These are phyloP conservation scores for Zasmidium cellare DNA, from an alignment of 2,329 filamentous ascomycete genomes.

Conservation along the genomic window DNA sequence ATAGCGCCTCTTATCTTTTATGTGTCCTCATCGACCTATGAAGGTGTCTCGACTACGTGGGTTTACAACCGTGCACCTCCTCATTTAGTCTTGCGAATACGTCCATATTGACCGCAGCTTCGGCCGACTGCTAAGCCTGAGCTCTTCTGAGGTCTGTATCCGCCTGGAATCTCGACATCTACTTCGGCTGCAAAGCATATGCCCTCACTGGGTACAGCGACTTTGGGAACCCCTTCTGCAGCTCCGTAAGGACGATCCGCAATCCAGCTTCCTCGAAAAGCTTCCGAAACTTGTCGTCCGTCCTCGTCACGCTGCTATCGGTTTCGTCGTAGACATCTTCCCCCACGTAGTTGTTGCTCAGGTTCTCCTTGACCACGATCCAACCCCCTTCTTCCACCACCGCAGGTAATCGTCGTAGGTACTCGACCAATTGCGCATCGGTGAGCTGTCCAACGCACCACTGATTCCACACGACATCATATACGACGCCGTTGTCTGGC, in stretches of 20 bases:
- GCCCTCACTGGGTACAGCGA: slow-evolving; percentile 72
- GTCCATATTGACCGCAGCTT: no score
- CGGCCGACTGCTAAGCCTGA: no score
- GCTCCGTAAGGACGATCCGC: slow-evolving; percentile 66
- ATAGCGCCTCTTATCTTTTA: no score
- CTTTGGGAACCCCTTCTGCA: slow-evolving; percentile 71
- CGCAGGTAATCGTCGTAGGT: slow-evolving; percentile 61
- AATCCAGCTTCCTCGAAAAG: slow-evolving; percentile 72
- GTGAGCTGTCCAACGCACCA: slow-evolving; percentile 86
- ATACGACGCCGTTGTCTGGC: slow-evolving; percentile 45
- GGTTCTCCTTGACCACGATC: slow-evolving; percentile 81
- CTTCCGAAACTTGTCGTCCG: slow-evolving; percentile 67
- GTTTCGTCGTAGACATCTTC: slow-evolving; percentile 71
- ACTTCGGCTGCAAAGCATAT: slow-evolving; percentile 67
- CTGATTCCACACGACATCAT: slow-evolving; percentile 85
- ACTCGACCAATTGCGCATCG: slow-evolving; percentile 69
- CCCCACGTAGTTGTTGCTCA: slow-evolving; percentile 54
- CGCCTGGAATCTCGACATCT: neutral
- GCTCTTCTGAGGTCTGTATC: no score
- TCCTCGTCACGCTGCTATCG: slow-evolving; percentile 77
- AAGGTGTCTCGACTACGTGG: no score
- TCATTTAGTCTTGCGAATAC: no score
- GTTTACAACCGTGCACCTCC: no score
- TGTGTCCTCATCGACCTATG: no score
- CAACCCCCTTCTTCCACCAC: slow-evolving; percentile 51